Conservation (phyloP, 192 early-diverging fungal genomes). For the Geranomyces variabilis region DNA sequence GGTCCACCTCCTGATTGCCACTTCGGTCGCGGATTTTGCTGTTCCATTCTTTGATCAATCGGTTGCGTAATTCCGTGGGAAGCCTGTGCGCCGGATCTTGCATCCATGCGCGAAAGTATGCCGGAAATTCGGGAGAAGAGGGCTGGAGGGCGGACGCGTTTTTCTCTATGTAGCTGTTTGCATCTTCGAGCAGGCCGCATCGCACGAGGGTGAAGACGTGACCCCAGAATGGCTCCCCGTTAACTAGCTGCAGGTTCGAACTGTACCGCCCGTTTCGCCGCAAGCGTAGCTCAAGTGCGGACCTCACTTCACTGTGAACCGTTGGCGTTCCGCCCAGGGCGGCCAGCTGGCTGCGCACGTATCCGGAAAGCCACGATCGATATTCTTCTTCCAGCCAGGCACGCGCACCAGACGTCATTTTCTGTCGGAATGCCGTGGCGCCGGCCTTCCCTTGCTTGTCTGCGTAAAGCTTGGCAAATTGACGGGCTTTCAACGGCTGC, state of each 20-base stretch:
- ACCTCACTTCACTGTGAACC: constrained; percentile 67
- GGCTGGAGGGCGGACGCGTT: constrained; percentile 40
- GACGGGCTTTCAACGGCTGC: constrained; percentile 6
- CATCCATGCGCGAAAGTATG: constrained; percentile 69
- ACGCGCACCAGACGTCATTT: constrained; percentile 34
- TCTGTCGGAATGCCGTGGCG: constrained; percentile 26
- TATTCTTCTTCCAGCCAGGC: constrained; percentile 45
- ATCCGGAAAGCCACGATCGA: constrained; percentile 15
- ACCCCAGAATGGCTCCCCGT: constrained; percentile 77
- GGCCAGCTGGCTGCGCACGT: constrained; percentile 39
- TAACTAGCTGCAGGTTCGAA: constrained; percentile 36
- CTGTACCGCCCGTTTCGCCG: constrained; percentile 54
- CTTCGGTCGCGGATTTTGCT: constrained; percentile 45
- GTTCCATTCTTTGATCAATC: constrained; percentile 65
- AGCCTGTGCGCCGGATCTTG: constrained; percentile 49
- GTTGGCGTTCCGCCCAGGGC: constrained; percentile 83
- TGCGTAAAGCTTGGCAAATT: constrained; percentile 30
- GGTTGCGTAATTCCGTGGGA: constrained; percentile 53
- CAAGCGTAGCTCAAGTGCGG: constrained; percentile 74
- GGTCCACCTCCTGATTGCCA: constrained; percentile 59
- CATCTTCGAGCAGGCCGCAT: constrained; percentile 69
- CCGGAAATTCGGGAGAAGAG: constrained; percentile 60
- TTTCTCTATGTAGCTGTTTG: constrained; percentile 64
- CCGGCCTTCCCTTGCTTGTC: neutral
- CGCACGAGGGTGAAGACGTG: constrained; percentile 84